Conservation (phyloP, 2,329 filamentous ascomycete species). For the Aureobasidium pullulans region DNA sequence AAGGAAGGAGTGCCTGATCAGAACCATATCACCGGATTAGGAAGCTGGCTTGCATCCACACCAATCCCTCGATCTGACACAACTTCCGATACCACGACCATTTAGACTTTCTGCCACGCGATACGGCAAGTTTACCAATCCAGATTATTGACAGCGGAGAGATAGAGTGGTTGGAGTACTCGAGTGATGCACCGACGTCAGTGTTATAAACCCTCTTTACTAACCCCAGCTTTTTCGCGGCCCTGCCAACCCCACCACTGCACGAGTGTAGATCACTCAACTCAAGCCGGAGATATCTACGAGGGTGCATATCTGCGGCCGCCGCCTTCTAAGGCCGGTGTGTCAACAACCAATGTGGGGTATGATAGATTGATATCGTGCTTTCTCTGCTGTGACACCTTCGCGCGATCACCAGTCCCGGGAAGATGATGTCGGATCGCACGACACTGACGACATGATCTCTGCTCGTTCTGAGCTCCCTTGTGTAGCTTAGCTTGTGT, state of each 20-base stretch:
- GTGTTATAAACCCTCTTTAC: slow-evolving; percentile 8
- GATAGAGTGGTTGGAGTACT: neutral
- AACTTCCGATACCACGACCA: neutral
- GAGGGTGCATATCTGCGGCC: neutral
- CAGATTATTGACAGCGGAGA: neutral
- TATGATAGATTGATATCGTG: neutral
- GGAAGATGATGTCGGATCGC: neutral
- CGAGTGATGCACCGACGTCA: neutral
- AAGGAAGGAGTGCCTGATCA: no score
- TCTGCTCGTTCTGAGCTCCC: slow-evolving; percentile 12
- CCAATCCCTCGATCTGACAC: neutral
- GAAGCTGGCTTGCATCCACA: neutral
- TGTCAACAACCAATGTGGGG: slow-evolving; percentile 6
- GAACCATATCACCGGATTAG: neutral
- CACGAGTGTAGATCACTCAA: neutral
- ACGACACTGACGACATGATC: neutral
- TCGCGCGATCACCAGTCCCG: neutral
- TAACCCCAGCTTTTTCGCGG: neutral
- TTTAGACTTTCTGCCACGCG: neutral
- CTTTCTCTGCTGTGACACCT: neutral
- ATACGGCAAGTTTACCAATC: neutral
- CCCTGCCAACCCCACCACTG: neutral
- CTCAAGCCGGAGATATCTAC: neutral
- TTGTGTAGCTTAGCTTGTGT: slow-evolving; percentile 8
- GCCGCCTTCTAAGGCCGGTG: neutral